Evolutionary conservation across 768 basidiomycete species (phyloP).

Genomic region (Fibroporia radiculosa): DNA sequence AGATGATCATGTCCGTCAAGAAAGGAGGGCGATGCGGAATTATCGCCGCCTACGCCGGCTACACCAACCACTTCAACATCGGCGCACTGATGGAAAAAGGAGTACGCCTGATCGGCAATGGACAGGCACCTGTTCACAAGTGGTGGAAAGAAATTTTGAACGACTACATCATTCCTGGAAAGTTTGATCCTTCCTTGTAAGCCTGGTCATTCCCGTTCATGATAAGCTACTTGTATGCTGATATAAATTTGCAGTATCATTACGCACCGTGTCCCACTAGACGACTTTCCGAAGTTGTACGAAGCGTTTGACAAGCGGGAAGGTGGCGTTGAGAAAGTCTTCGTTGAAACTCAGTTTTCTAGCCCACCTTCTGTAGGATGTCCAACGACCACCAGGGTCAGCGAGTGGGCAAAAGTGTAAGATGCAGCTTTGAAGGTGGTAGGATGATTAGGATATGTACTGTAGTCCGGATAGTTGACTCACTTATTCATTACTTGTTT

Average conservation of each 20-base stretch:
- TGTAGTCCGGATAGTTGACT: no score
- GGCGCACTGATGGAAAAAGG: constrained; percentile 78
- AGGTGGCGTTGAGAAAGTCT: constrained; percentile 61
- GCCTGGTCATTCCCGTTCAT: constrained; percentile 14
- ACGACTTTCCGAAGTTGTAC: constrained; percentile 62
- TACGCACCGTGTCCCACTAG: constrained; percentile 52
- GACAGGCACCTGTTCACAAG: constrained; percentile 67
- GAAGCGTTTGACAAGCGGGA: constrained; percentile 51
- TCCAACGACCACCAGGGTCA: constrained; percentile 45
- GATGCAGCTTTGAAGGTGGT: no score
- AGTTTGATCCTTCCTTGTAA: constrained; percentile 58
- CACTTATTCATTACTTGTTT: no score
- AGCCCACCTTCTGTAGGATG: constrained; percentile 39
- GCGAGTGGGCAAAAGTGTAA: constrained; percentile 32
- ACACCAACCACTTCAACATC: constrained; percentile 60
- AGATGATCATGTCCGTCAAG: constrained; percentile 33
- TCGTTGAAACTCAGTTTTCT: constrained; percentile 59
- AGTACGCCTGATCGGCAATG: constrained; percentile 61
- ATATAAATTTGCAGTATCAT: constrained; percentile 19
- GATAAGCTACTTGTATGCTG: not conserved
- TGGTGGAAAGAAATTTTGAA: constrained; percentile 69
- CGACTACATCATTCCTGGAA: constrained; percentile 53
- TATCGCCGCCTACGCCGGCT: constrained; percentile 63
- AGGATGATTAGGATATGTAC: no score
- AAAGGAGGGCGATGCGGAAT: constrained; percentile 55